Evolutionary conservation across 176 grass and related monocot species (phyloP).

Genomic region (Oryza australiensis): DNA sequence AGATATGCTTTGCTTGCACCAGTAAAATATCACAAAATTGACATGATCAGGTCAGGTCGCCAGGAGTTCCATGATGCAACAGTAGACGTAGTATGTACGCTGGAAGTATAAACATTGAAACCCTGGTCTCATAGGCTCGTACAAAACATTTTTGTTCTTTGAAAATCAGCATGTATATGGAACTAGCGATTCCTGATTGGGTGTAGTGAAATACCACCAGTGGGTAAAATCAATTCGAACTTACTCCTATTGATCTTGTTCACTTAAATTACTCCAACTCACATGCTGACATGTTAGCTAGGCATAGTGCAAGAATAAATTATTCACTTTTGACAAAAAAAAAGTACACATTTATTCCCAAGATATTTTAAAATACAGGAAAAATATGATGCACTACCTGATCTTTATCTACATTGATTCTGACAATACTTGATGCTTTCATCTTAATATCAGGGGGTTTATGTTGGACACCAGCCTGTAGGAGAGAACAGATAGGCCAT

Average conservation of each 20-base stretch:
- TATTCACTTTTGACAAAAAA: neutral
- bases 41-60: slow-evolving; percentile 20
- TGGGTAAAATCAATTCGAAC: neutral
- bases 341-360: neutral
- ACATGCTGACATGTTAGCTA: neutral
- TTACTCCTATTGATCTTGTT: slow-evolving; percentile 15
- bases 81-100: neutral
- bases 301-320: neutral
- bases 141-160: neutral
- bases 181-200: neutral
- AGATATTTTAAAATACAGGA: slow-evolving; percentile 13
- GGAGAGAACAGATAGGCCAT: slow-evolving; percentile 31
- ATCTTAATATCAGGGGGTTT: slow-evolving; percentile 80
- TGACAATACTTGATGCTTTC: slow-evolving; percentile 78
- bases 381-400: slow-evolving; percentile 54
- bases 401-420: slow-evolving; percentile 80
- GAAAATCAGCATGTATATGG: neutral
- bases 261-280: neutral
- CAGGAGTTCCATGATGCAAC: slow-evolving; percentile 2
- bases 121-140: neutral
- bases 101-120: neutral
- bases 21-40: slow-evolving; percentile 7
- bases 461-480: slow-evolving; percentile 79
- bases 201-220: neutral
- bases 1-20: neutral